A percentile compares a stretch with the other conserved stretches of the same genome.
These are phyloP conservation scores for Myochromella boudieri DNA, from an alignment of 768 basidiomycete species.

Conservation along the genomic window DNA sequence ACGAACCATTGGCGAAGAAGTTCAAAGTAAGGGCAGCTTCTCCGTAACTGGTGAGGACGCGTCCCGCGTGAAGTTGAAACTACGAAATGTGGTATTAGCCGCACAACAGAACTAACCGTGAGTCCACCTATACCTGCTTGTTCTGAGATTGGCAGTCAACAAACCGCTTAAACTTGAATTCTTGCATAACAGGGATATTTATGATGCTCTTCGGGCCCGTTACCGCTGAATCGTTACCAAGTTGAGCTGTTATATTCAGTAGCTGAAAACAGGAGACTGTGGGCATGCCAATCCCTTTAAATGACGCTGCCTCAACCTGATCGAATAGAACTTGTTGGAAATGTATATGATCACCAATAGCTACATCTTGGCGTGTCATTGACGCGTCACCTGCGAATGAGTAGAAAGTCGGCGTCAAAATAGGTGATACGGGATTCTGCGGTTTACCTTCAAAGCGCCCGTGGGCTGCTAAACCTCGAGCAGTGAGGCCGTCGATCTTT, in stretches of 20 bases:
- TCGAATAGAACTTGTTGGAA: neutral
- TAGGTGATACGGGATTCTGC: neutral
- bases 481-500: neutral
- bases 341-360: neutral
- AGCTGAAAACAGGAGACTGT: neutral
- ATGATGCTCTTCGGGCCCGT: neutral
- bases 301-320: neutral
- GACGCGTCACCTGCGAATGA: neutral
- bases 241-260: neutral
- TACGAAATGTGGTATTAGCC: neutral
- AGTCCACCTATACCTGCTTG: neutral
- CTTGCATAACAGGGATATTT: neutral
- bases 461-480: neutral
- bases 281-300: neutral
- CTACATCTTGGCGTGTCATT: neutral
- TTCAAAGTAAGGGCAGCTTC: neutral
- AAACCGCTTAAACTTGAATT: neutral
- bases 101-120: neutral
- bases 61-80: neutral
- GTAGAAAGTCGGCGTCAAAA: neutral
- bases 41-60: neutral
- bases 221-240: neutral
- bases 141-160: neutral
- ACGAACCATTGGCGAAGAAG: neutral
- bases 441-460: neutral